A percentile compares a stretch with the other conserved stretches of the same genome.
phyloP scores from a whole-genome alignment of 169 alveolate genomes.

The Eimeria tenella region DNA sequence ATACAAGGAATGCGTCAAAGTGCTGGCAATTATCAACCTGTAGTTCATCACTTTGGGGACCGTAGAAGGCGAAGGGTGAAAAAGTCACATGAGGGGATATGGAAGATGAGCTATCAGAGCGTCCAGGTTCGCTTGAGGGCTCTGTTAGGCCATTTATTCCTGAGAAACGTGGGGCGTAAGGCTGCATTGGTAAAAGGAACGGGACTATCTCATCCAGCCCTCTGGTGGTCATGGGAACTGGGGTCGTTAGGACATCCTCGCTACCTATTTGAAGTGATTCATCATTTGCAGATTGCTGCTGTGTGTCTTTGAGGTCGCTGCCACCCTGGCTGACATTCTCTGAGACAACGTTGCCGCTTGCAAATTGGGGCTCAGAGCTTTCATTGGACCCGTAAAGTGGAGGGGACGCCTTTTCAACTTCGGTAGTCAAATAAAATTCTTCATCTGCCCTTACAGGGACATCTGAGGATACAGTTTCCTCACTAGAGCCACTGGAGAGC shows the following conservation, averaged over 20 bases:
- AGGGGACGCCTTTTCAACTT: not conserved
- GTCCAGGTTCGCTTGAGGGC: not conserved
- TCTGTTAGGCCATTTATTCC: not conserved
- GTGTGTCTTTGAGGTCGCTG: not conserved
- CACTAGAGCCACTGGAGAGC: not conserved
- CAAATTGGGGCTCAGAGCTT: not conserved
- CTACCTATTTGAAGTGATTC: not conserved
- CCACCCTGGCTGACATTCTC: not conserved
- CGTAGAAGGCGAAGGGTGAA: conserved; percentile 48
- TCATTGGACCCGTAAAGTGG: not conserved
- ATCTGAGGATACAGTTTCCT: not conserved
- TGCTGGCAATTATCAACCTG: conserved; percentile 50
- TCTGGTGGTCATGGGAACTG: not conserved
- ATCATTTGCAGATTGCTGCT: not conserved
- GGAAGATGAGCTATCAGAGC: not conserved
- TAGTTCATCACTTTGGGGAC: conserved; percentile 55
- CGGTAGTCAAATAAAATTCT: not conserved
- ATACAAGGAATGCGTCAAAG: conserved; percentile 71
- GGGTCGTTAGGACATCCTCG: not conserved
- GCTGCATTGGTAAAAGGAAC: conserved; percentile 37
- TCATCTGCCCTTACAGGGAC: not conserved
- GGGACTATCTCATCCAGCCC: conserved; percentile 57
- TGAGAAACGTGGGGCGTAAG: conserved; percentile 37
- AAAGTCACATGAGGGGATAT: not conserved
- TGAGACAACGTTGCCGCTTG: not conserved